A percentile compares a stretch with the other conserved stretches of the same genome.
phyloP scores from a whole-genome alignment of 1,284 basidiomycete genomes.

The Melampsora occidentalis region DNA sequence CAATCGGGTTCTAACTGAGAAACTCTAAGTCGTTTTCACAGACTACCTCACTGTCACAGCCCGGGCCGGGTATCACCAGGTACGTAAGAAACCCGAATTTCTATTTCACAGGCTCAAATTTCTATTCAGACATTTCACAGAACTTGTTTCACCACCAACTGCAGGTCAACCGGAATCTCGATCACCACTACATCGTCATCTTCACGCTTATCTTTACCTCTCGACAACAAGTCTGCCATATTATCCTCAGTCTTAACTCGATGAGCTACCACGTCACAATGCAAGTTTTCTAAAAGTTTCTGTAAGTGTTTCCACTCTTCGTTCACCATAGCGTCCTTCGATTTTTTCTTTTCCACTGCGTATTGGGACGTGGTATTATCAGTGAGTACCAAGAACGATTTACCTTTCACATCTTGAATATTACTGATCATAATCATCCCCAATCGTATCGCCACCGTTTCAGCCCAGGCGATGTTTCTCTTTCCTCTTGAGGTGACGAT shows the following conservation, averaged over 20 bases:
- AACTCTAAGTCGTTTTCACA: too few species aligned
- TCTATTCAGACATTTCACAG: too few species aligned
- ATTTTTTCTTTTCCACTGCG: neutral
- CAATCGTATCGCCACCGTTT: neutral
- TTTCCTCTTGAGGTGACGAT: neutral
- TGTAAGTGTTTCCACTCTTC: slow-evolving; percentile 5
- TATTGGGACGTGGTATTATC: too few species aligned
- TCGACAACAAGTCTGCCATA: neutral
- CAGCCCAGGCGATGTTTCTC: neutral
- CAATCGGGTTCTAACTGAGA: too few species aligned
- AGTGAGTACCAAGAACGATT: neutral
- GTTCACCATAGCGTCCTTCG: neutral
- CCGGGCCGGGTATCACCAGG: too few species aligned
- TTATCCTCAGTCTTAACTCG: neutral
- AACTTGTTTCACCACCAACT: too few species aligned
- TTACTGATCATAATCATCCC: neutral
- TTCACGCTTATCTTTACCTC: neutral
- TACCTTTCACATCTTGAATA: neutral
- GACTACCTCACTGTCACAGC: too few species aligned
- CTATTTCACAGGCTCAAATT: too few species aligned
- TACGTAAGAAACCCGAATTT: too few species aligned
- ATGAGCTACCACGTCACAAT: neutral
- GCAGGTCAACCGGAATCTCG: too few species aligned
- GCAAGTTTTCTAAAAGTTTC: neutral
- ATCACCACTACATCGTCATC: too few species aligned